Conservation (phyloP, 73 alveolate genomes). For the Symbiodinium pilosum region DNA sequence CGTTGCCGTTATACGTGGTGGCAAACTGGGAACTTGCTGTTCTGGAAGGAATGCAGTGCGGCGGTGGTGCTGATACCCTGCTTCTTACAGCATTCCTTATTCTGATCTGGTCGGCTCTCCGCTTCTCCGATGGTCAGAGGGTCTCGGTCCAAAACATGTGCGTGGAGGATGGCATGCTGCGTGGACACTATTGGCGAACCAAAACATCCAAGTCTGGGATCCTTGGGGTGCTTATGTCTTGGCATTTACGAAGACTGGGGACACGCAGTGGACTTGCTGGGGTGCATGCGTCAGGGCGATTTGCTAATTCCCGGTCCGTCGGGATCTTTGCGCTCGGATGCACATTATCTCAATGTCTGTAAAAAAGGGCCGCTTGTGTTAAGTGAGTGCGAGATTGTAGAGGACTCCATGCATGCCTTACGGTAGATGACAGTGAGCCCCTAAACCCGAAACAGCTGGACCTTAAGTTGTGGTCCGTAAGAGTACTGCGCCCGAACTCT, state of each 20-base stretch:
- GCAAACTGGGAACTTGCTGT: not conserved
- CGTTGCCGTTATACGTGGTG: not conserved
- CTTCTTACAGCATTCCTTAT: not conserved
- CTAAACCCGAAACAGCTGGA: no score
- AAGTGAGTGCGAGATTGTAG: no score
- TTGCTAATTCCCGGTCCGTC: not conserved
- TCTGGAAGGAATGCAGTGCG: not conserved
- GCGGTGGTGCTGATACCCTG: not conserved
- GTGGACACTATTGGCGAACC: not conserved
- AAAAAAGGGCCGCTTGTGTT: no score
- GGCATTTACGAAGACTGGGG: not conserved
- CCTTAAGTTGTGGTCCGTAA: no score
- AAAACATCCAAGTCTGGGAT: not conserved
- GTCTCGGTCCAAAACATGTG: not conserved
- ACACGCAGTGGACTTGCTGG: not conserved
- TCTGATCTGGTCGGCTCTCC: slow-evolving; percentile 27
- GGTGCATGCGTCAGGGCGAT: not conserved
- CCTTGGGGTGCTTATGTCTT: not conserved
- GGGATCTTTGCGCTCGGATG: not conserved
- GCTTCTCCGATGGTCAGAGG: slow-evolving; percentile 26
- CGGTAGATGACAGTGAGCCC: no score
- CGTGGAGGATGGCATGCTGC: not conserved
- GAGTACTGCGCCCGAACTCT: no score
- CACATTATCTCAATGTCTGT: no score
- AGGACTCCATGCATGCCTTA: no score